Evolutionary conservation across 352 stramenopile genomes (phyloP).

Genomic region (Phytophthora multivora): DNA sequence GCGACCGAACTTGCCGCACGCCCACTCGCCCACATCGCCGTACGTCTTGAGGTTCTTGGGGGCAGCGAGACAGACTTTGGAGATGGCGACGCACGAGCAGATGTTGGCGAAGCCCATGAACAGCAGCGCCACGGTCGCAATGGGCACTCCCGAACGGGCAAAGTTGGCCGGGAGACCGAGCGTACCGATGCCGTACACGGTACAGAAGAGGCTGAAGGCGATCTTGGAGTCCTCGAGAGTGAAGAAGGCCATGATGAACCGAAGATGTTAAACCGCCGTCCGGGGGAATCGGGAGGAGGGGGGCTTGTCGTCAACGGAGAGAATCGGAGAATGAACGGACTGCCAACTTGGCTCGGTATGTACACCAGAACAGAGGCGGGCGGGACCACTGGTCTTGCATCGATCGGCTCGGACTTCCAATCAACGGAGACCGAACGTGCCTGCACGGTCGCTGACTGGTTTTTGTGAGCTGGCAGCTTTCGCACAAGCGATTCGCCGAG

Average conservation of each 20-base stretch:
- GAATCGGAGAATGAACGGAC: constrained; percentile 20
- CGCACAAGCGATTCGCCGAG: constrained; percentile 23
- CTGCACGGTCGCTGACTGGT: constrained; percentile 18
- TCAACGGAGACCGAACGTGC: constrained; percentile 27
- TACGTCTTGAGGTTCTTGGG: constrained; percentile 66
- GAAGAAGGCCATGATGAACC: constrained; percentile 50
- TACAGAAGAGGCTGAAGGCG: constrained; percentile 67
- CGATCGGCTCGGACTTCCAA: constrained; percentile 17
- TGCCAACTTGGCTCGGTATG: not conserved
- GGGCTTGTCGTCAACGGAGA: constrained; percentile 19
- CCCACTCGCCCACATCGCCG: constrained; percentile 67
- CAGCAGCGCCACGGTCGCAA: constrained; percentile 51
- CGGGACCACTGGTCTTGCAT: constrained; percentile 9
- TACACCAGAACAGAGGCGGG: constrained; percentile 19
- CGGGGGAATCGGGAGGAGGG: constrained; percentile 4
- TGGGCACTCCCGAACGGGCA: constrained; percentile 48
- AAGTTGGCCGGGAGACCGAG: constrained; percentile 70
- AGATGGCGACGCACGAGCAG: constrained; percentile 58
- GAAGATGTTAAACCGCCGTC: constrained; percentile 19
- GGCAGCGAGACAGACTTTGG: constrained; percentile 62
- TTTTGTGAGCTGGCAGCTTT: constrained; percentile 20
- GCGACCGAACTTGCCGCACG: constrained; percentile 44
- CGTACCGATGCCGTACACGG: constrained; percentile 69
- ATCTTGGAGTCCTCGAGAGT: constrained; percentile 67
- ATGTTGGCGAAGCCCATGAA: constrained; percentile 73